These are phyloP conservation scores for Hypoxylon rubiginosum DNA, from an alignment of 2,329 filamentous ascomycete genomes.

Conservation along the genomic window DNA sequence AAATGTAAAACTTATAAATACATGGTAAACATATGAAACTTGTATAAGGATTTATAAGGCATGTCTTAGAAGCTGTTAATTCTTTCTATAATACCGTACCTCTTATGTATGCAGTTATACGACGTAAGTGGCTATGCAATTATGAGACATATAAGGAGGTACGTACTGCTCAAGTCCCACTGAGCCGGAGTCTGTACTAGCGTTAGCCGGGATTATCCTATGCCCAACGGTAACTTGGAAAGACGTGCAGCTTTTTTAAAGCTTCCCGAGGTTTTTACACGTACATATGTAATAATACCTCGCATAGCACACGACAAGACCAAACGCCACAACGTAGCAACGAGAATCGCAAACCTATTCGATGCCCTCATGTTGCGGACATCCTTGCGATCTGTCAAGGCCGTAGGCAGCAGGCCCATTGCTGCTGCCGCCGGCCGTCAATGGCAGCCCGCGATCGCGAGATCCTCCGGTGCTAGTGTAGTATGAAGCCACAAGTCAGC, in stretches of 20 bases:
- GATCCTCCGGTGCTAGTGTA: constrained; percentile 55
- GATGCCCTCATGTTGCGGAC: constrained; percentile 76
- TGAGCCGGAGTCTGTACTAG: constrained; percentile 20
- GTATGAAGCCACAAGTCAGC: constrained; percentile 52
- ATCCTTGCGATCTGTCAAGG: constrained; percentile 74
- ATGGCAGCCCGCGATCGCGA: constrained; percentile 65
- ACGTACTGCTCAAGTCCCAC: constrained; percentile 27
- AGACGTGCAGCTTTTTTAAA: constrained; percentile 31
- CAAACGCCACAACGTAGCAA: constrained; percentile 39
- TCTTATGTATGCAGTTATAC: not conserved
- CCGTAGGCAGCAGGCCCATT: constrained; percentile 67
- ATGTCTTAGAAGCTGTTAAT: too few relatives aligned
- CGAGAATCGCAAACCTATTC: constrained; percentile 44
- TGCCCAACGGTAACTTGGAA: constrained; percentile 32
- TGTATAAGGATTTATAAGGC: too few relatives aligned
- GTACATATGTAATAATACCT: constrained; percentile 40
- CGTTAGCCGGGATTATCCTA: constrained; percentile 36
- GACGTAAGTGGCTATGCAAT: not conserved
- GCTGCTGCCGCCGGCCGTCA: constrained; percentile 68
- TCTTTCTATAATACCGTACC: too few relatives aligned
- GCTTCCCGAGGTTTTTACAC: constrained; percentile 52
- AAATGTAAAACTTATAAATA: too few relatives aligned
- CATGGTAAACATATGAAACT: too few relatives aligned
- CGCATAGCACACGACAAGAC: constrained; percentile 34
- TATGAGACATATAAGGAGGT: constrained; percentile 1